Conservation (phyloP, 2,329 filamentous ascomycete species). For the Penicillium hesseltinei region DNA sequence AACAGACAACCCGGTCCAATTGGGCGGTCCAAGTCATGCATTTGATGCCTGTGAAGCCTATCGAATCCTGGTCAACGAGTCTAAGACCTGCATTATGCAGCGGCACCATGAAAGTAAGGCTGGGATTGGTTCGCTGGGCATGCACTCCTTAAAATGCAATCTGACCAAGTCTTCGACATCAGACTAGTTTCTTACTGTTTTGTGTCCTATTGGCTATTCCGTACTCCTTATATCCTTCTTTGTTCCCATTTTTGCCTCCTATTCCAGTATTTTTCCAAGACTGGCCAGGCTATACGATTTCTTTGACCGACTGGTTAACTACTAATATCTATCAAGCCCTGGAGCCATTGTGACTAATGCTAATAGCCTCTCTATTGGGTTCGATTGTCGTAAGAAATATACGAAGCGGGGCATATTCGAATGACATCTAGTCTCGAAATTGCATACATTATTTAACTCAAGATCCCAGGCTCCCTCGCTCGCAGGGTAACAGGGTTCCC, state of each 20-base stretch:
- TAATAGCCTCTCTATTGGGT: background rate
- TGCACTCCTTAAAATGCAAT: background rate
- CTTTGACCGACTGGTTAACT: background rate
- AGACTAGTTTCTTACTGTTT: background rate
- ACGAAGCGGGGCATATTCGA: background rate
- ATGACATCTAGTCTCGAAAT: background rate
- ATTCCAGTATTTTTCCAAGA: background rate
- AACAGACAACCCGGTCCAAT: background rate
- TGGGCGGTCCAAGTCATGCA: background rate
- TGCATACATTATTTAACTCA: background rate
- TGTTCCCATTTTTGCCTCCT: background rate
- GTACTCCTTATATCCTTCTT: background rate
- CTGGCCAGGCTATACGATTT: background rate
- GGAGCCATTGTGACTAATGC: background rate
- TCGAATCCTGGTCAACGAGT: background rate
- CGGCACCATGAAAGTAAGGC: background rate
- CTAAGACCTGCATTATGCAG: slow-evolving; percentile 2
- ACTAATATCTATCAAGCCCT: background rate
- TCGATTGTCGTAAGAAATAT: background rate
- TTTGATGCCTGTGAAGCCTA: background rate
- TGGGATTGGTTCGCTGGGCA: background rate
- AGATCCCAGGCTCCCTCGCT: background rate
- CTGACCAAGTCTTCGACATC: background rate
- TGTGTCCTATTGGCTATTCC: background rate
- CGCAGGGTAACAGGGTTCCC: background rate